Base-by-base conservation (phyloP, 768 basidiomycete species). In the Suillus bovinus region DNA sequence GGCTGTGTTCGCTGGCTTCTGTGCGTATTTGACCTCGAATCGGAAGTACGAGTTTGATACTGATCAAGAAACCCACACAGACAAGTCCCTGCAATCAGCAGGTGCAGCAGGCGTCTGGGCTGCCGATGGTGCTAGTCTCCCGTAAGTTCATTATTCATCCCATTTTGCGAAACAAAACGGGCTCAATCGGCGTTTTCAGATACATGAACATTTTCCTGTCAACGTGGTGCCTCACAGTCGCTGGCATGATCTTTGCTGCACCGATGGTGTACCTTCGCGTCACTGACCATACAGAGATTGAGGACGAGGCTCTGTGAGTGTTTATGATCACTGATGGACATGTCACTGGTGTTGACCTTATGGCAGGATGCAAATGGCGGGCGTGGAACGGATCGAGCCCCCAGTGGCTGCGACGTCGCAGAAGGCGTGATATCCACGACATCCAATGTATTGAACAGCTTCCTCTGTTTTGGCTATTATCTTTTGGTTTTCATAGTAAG, bases 1-100 rank as follows among this genome's bases (percentile, higher is more conserved):
- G 24, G 91, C 93, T 0, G 84, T 92, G 71, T 89, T 94, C 70
- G 77, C 88, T 16, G 93, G 93, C 38, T 90, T 94, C 67, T 94
- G 91, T 93, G 67, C 67, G 89, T 82, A 14, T 67, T n/a, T 27
- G 20, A 20, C 22, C 46, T 27, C 31, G 44, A 49, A 42, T 22
- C 52, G n/a, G 33, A 53, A 13, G 22, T 6, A 59, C 31, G 34
- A 36, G 31, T 58, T 61, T 14, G 20, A 33, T 38, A 27, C 62
- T 64, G 31, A 59, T 59, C 38, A 27, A 39, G 16, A 9, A n/a
- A 22, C 50, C 22, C 16, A 47, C 24, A 34, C 61, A 84, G 88
- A 90, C 69, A 91, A 93, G 70, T 88, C 88, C 16, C 75, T 93
- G 39, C 91, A 93, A 69, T 90, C 88, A 4, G 84, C 83, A 7